Conservation (phyloP, 352 stramenopile species). For the Blastocystis sp. region DNA sequence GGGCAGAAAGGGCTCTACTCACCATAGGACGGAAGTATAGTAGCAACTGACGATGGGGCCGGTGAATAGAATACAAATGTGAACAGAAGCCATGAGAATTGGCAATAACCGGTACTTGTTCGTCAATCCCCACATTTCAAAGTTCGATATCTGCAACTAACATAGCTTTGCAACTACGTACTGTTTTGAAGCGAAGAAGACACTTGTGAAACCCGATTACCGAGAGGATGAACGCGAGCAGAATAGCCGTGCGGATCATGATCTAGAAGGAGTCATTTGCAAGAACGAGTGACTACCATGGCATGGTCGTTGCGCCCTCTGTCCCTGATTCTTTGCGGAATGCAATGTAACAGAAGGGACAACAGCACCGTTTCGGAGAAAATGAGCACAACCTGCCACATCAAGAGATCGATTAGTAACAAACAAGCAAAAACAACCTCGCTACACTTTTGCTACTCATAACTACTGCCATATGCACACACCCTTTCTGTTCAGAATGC, state of each 20-base stretch:
- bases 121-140: constrained; percentile 33
- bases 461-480: not conserved
- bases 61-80: constrained; percentile 38
- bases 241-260: constrained; percentile 2
- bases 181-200: constrained; percentile 7
- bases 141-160: not conserved
- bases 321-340: not conserved
- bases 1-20: not conserved
- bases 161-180: not conserved
- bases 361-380: constrained; percentile 48
- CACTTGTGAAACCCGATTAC: constrained; percentile 13
- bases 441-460: constrained; percentile 3
- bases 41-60: not conserved
- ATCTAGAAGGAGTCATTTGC: constrained; percentile 10
- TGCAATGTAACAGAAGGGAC: not conserved
- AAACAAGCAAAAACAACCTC: constrained; percentile 46
- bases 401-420: constrained; percentile 25
- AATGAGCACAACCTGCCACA: constrained; percentile 27
- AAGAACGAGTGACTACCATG: not conserved
- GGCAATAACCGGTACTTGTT: not conserved
- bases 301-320: constrained; percentile 8
- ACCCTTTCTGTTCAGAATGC: constrained; percentile 61
- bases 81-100: not conserved
- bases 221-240: not conserved
- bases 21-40: not conserved